phyloP scores from a whole-genome alignment of 345 rosid genomes.

The Aegle marmelos region DNA sequence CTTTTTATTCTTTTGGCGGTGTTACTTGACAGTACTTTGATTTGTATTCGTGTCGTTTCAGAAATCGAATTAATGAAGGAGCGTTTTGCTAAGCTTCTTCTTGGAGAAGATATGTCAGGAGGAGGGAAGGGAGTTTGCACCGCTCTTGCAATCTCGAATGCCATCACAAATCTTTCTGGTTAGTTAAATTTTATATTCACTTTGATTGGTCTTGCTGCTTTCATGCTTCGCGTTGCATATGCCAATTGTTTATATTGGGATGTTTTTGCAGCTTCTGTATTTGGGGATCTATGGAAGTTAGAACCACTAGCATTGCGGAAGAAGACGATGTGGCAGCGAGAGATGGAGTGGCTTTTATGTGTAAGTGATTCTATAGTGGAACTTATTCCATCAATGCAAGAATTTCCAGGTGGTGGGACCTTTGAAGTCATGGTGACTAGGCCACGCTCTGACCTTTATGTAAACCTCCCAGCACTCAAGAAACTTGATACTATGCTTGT shows the following conservation, averaged over 20 bases:
- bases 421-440: slow-evolving; percentile 38
- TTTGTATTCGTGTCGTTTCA: slow-evolving; percentile 12
- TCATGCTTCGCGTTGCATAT: not conserved
- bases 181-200: slow-evolving; percentile 1
- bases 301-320: slow-evolving; percentile 36
- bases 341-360: slow-evolving; percentile 45
- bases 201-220: not conserved
- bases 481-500: slow-evolving; percentile 57
- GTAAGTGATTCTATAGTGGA: slow-evolving; percentile 49
- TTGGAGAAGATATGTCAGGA: slow-evolving; percentile 68
- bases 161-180: slow-evolving; percentile 39
- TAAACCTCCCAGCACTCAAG: slow-evolving; percentile 60
- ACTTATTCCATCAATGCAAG: slow-evolving; percentile 38
- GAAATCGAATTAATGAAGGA: slow-evolving; percentile 47
- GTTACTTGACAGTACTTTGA: not conserved
- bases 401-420: slow-evolving; percentile 40
- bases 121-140: slow-evolving; percentile 47
- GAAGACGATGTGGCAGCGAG: slow-evolving; percentile 43
- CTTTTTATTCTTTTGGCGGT: not conserved
- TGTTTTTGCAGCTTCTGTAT: slow-evolving; percentile 34
- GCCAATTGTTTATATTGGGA: not conserved
- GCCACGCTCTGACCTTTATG: slow-evolving; percentile 47
- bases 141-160: slow-evolving; percentile 47
- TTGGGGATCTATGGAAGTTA: slow-evolving; percentile 44
- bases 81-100: slow-evolving; percentile 47